phyloP scores from a whole-genome alignment of 345 rosid genomes.

The Clarkia xantiana region DNA sequence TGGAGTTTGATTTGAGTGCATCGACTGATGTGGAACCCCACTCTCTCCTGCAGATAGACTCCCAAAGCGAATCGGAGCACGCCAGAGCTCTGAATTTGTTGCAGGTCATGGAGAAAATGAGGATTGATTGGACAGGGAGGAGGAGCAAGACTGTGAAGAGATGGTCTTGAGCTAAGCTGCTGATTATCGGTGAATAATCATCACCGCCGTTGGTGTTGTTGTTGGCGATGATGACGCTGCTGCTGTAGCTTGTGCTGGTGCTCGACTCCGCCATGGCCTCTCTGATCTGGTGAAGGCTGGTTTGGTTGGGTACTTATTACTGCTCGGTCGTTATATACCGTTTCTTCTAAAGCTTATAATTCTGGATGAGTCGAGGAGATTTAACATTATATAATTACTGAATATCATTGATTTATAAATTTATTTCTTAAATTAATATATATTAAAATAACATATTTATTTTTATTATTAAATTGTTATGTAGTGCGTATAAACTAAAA shows the following conservation, averaged over 20 bases:
- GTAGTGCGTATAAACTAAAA: too few relatives aligned
- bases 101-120: constrained; percentile 60
- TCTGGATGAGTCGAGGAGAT: too few relatives aligned
- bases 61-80: constrained; percentile 58
- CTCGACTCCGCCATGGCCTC: constrained; percentile 26
- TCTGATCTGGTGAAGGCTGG: too few relatives aligned
- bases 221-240: constrained; percentile 7
- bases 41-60: constrained; percentile 53
- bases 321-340: too few relatives aligned
- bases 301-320: too few relatives aligned
- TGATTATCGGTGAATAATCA: constrained; percentile 14
- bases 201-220: constrained; percentile 3
- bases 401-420: too few relatives aligned
- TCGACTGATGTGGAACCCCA: constrained; percentile 53
- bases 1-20: constrained; percentile 29
- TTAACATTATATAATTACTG: too few relatives aligned
- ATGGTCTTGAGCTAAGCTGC: constrained; percentile 43
- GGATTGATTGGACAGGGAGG: constrained; percentile 61
- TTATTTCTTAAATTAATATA: too few relatives aligned
- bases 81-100: constrained; percentile 45
- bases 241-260: neutral
- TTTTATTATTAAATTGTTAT: too few relatives aligned
- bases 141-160: constrained; percentile 61
- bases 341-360: too few relatives aligned
- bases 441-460: too few relatives aligned